phyloP scores from a whole-genome alignment of 371 early-diverging fungal genomes.

The Mucor saturninus region DNA sequence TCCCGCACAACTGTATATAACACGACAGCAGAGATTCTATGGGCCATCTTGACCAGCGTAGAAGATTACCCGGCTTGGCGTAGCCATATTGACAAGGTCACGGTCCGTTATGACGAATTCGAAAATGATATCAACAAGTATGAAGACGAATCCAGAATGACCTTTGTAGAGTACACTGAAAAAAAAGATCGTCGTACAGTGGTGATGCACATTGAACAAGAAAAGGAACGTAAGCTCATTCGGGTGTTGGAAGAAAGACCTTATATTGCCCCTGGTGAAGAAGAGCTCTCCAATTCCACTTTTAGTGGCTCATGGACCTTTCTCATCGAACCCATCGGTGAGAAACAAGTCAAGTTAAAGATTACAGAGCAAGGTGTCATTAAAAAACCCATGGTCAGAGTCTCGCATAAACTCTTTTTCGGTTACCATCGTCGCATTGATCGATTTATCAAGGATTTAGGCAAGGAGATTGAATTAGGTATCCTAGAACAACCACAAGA shows the following conservation, averaged over 20 bases:
- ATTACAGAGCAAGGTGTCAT: conserved; percentile 54
- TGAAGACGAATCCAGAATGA: conserved; percentile 20
- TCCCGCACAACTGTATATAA: conserved; percentile 20
- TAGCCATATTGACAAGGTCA: conserved; percentile 31
- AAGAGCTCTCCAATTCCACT: conserved; percentile 23
- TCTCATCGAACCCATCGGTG: conserved; percentile 19
- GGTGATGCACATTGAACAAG: conserved; percentile 41
- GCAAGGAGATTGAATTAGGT: conserved; percentile 18
- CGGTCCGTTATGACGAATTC: conserved; percentile 19
- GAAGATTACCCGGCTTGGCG: conserved; percentile 47
- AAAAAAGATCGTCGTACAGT: conserved; percentile 33
- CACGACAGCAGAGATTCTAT: conserved; percentile 37
- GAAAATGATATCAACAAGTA: conserved; percentile 31
- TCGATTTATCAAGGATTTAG: conserved; percentile 47
- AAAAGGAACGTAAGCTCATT: conserved; percentile 30
- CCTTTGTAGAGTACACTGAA: conserved; percentile 42
- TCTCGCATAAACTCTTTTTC: conserved; percentile 41
- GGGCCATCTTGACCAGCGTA: conserved; percentile 44
- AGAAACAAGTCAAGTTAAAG: conserved; percentile 25
- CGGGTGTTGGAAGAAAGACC: conserved; percentile 46
- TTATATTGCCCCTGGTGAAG: conserved; percentile 29
- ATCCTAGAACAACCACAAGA: conserved; percentile 14
- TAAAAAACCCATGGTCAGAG: conserved; percentile 46
- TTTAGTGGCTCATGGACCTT: conserved; percentile 43
- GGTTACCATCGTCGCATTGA: conserved; percentile 52